phyloP scores from a whole-genome alignment of 805 yeast species.

The Sungouiella blattae region DNA sequence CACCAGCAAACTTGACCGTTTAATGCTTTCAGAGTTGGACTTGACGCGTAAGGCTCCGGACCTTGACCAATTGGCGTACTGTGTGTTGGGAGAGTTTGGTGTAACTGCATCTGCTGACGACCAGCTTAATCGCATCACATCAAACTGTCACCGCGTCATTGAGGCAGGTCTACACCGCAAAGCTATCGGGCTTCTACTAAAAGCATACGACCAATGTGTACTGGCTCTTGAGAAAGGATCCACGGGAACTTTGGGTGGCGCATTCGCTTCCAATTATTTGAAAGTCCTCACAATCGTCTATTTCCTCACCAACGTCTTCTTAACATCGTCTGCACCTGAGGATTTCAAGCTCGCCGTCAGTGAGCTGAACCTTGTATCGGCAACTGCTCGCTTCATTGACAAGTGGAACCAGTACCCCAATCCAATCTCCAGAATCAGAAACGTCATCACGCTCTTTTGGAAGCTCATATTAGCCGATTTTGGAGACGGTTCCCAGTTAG shows the following conservation, averaged over 20 bases:
- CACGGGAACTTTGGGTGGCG: slow-evolving; percentile 1
- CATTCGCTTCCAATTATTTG: slow-evolving; percentile 17
- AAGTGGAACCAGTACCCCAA: slow-evolving; percentile 60
- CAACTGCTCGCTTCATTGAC: slow-evolving; percentile 51
- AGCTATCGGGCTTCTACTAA: slow-evolving; percentile 8
- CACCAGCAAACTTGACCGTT: no score
- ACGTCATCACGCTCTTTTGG: slow-evolving; percentile 50
- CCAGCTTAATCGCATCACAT: slow-evolving; percentile 9
- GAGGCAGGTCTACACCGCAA: slow-evolving; percentile 13
- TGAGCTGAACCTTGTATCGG: slow-evolving; percentile 38
- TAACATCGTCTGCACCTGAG: slow-evolving; percentile 7
- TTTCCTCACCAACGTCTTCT: slow-evolving; percentile 25
- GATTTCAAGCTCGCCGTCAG: slow-evolving; percentile 19
- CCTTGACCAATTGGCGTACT: slow-evolving; percentile 10
- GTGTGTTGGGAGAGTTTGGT: slow-evolving; percentile 11
- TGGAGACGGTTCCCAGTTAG: slow-evolving; percentile 49
- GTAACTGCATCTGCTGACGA: slow-evolving; percentile 1
- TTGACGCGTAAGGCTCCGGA: slow-evolving; percentile 2
- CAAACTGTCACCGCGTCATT: slow-evolving; percentile 17
- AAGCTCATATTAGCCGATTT: slow-evolving; percentile 56
- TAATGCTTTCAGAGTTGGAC: slow-evolving; percentile 4
- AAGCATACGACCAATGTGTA: slow-evolving; percentile 4
- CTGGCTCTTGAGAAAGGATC: neutral
- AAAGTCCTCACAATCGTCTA: slow-evolving; percentile 33
- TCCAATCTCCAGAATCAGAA: slow-evolving; percentile 46